phyloP scores from a whole-genome alignment of 371 early-diverging fungal species.

The Saksenaea oblongispora region DNA sequence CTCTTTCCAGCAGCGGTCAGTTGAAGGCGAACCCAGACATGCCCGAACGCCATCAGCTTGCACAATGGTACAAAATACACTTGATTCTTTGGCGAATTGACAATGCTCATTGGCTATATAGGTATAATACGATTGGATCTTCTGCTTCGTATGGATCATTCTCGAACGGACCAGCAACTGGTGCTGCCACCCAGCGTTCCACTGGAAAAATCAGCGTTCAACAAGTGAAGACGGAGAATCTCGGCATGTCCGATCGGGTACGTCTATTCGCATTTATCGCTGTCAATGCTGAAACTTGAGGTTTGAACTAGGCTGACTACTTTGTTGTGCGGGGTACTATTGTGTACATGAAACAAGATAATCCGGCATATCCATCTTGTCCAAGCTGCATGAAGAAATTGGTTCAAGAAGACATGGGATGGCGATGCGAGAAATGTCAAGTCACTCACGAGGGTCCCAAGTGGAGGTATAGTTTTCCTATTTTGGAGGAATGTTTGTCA shows the following conservation, averaged over 20 bases:
- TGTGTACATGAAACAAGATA: constrained; percentile 63
- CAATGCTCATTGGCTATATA: neutral
- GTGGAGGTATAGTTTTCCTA: constrained; percentile 56
- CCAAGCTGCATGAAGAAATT: constrained; percentile 95
- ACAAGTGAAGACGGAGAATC: constrained; percentile 64
- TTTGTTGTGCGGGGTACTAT: constrained; percentile 70
- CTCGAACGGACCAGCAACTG: neutral
- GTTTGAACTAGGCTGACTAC: constrained; percentile 59
- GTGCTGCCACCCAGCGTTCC: constrained; percentile 4
- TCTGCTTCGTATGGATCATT: constrained; percentile 10
- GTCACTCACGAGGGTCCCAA: constrained; percentile 63
- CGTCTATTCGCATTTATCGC: neutral
- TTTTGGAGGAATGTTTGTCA: neutral
- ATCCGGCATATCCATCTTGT: constrained; percentile 84
- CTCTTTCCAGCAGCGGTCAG: constrained; percentile 52
- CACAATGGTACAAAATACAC: constrained; percentile 84
- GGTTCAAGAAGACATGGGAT: constrained; percentile 60
- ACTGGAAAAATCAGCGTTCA: constrained; percentile 60
- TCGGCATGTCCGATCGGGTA: constrained; percentile 68
- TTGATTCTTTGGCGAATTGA: neutral
- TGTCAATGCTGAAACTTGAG: constrained; percentile 8
- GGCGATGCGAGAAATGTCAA: constrained; percentile 95
- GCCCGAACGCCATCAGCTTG: constrained; percentile 76
- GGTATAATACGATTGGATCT: constrained; percentile 13
- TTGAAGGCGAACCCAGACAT: constrained; percentile 82